These are phyloP conservation scores for Hypoxylon sp. DNA, from an alignment of 2,329 filamentous ascomycete genomes.

Conservation along the genomic window DNA sequence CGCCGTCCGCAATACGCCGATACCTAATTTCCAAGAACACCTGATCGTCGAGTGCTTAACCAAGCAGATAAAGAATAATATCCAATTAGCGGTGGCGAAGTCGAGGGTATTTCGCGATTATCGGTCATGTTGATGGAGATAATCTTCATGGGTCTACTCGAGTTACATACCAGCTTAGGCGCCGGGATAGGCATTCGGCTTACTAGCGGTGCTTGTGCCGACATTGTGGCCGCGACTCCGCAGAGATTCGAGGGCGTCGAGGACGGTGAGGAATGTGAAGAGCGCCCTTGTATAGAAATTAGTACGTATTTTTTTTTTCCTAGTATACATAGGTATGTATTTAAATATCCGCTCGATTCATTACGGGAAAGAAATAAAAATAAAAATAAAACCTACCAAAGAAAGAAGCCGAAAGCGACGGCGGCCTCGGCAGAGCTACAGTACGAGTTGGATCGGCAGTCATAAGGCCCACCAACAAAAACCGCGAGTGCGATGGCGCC, in stretches of 20 bases:
- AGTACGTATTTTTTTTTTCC: slow-evolving; percentile 2
- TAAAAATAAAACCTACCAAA: slow-evolving; percentile 62
- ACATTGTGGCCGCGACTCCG: slow-evolving; percentile 59
- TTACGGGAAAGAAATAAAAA: background rate
- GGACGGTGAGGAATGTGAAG: slow-evolving; percentile 63
- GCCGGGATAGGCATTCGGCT: slow-evolving; percentile 49
- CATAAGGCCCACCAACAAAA: slow-evolving; percentile 68
- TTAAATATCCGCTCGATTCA: background rate
- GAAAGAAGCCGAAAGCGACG: slow-evolving; percentile 76
- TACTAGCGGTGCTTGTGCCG: slow-evolving; percentile 31
- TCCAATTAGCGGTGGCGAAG: background rate
- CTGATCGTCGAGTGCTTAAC: background rate
- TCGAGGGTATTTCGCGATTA: background rate
- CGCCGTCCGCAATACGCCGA: slow-evolving; percentile 7
- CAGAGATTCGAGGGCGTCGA: slow-evolving; percentile 64
- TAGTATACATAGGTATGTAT: too few species aligned
- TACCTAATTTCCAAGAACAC: background rate
- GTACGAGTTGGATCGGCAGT: slow-evolving; percentile 66
- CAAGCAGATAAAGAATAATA: background rate
- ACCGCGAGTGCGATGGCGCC: slow-evolving; percentile 85
- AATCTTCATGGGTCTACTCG: background rate
- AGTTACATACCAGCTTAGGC: slow-evolving; percentile 41
- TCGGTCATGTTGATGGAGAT: background rate
- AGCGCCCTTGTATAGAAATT: slow-evolving; percentile 59
- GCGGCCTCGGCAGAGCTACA: slow-evolving; percentile 76